Base-by-base conservation (phyloP, 177 flowering plant genomes). In the Vitis hybrid region DNA sequence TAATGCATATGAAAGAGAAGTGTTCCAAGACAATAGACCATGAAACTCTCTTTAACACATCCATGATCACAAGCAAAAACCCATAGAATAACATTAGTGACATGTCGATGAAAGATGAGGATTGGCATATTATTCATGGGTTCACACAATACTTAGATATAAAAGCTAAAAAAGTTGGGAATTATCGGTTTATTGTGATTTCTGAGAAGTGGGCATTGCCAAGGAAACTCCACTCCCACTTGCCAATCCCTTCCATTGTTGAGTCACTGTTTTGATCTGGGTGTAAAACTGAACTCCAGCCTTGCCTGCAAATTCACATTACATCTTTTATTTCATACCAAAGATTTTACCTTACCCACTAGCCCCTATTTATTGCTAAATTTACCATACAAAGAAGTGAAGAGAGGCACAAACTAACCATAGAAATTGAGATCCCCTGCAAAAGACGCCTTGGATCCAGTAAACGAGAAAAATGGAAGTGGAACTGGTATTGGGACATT, bases 401-500 rank as follows among this genome's bases (percentile, higher is more conserved):
- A 50, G 10, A 13, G 21, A 8, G 45, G 18, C 2, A 6, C 11
- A 19, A 48, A 0, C 56, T 71, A 71, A 87, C 93, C 93, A 51
- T 87, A 84, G 80, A 87, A 89, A 64, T 89, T 87, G 19, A 86
- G 86, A 67, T 87, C 90, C 8, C 90, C 93, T 0, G 91, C 91
- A 59, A 89, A 89, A 13, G 93, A 89, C 56, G 93, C 91, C 83
- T 86, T 86, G 75, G 80, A 76, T 70, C 93, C 93, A 4, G 91
- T 86, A 54, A 89, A 89, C 45, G 93, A 85, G 88, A 86, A 89
- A 70, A 89, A 87, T n/a, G 93, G 91, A 70, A 89, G 73, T 6
- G 93, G 91, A 54, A 85, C 90, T 13, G 93, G 90, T 59, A 89
- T 86, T 1, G 93, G 91, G 56, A 89, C 91, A 68, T 89, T 87